Percentiles rank a stretch among this genome's conserved stretches.
phyloP scores from a whole-genome alignment of 202 grass and related monocot genomes.

The Cymbopogon flexuosus region DNA sequence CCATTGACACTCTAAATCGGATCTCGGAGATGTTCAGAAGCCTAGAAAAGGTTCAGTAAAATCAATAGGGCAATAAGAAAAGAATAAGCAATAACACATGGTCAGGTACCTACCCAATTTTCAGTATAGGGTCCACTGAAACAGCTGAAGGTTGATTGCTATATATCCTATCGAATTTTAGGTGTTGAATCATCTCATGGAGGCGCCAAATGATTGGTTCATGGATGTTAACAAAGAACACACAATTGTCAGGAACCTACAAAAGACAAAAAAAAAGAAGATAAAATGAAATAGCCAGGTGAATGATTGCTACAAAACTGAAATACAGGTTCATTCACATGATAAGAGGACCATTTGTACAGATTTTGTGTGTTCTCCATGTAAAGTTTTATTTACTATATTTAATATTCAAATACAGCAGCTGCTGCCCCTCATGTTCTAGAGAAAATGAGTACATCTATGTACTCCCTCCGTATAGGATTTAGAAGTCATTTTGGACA shows the following conservation, averaged over 20 bases:
- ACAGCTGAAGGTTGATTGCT: constrained; percentile 69
- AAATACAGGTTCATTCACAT: background rate
- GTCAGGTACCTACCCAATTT: constrained; percentile 69
- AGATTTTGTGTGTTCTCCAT: background rate
- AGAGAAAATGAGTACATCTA: background rate
- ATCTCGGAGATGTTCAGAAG: constrained; percentile 91
- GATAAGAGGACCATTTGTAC: background rate
- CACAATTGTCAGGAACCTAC: constrained; percentile 79
- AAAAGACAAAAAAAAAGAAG: constrained; percentile 12
- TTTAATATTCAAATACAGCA: background rate
- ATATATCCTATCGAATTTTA: constrained; percentile 66
- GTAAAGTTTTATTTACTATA: background rate
- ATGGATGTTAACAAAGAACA: constrained; percentile 91
- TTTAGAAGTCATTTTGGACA: no score
- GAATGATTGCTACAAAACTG: background rate
- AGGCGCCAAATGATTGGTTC: constrained; percentile 95
- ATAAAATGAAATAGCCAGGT: background rate
- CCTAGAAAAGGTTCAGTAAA: constrained; percentile 40
- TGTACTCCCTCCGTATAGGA: no score
- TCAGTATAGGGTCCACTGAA: constrained; percentile 88
- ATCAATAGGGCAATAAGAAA: background rate
- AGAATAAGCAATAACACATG: background rate
- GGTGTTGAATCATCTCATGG: constrained; percentile 88
- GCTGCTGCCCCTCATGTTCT: background rate
- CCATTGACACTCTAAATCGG: constrained; percentile 92